These are phyloP conservation scores for Hymenochaete sp. DNA, from an alignment of 1,284 basidiomycete species.

Conservation along the genomic window DNA sequence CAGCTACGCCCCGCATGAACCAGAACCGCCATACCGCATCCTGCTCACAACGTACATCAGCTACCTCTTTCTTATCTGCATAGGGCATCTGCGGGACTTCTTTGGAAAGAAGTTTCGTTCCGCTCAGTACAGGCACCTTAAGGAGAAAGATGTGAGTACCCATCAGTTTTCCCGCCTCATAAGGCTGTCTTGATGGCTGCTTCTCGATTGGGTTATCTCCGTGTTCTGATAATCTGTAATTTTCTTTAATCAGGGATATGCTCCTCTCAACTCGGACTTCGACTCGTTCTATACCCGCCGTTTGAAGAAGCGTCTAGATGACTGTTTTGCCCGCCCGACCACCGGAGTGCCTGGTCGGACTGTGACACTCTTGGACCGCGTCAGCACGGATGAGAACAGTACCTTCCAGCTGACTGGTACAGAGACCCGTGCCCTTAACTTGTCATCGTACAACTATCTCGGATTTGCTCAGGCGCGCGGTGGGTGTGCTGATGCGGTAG, in stretches of 20 bases:
- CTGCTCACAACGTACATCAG: constrained; percentile 88
- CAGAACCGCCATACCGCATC: constrained; percentile 86
- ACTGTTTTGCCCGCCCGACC: constrained; percentile 90
- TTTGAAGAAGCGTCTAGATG: constrained; percentile 89
- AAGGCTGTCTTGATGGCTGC: constrained; percentile 3
- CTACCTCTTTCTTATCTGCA: constrained; percentile 80
- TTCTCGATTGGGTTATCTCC: no score
- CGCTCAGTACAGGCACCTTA: constrained; percentile 69
- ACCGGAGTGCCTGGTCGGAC: constrained; percentile 96
- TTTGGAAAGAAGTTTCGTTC: constrained; percentile 81
- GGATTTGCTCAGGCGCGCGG: constrained; percentile 94
- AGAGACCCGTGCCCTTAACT: constrained; percentile 85
- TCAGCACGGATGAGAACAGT: constrained; percentile 75
- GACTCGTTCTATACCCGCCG: constrained; percentile 99
- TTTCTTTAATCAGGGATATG: constrained; percentile 93
- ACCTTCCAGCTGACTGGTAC: constrained; percentile 75
- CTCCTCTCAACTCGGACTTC: constrained; percentile 95
- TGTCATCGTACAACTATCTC: constrained; percentile 99
- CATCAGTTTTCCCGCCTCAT: constrained; percentile 6
- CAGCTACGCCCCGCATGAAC: constrained; percentile 47
- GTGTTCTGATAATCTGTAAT: no score
- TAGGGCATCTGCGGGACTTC: constrained; percentile 94
- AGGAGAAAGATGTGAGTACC: constrained; percentile 67
- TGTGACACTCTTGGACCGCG: constrained; percentile 80
- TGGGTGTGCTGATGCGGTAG: constrained; percentile 89